Evolutionary conservation across 2,329 filamentous ascomycete species (phyloP), one percentile per base, ranked within the genome.

Genomic region (Sporothrix pallida): DNA sequence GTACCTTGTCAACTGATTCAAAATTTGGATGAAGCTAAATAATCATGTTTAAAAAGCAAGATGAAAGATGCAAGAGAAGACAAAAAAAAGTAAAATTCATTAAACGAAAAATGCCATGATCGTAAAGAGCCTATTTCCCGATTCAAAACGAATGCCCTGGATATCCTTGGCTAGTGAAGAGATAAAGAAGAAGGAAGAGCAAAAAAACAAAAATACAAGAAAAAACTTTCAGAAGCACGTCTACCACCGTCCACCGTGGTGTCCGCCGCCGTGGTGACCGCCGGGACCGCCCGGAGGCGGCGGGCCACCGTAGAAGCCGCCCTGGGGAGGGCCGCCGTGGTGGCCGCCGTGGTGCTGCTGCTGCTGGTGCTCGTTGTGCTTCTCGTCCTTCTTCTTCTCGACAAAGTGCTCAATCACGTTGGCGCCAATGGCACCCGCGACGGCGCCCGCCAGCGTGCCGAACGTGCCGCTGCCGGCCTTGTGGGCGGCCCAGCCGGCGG

Each of bases 341-440:
- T 48, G 17, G 60, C 71, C 68, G n/a, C 63, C 56, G 50, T 42
- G 31, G 20, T 26, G 23, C n/a, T 60, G 56, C 31, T 58, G 58
- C 37, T 68, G 42, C 37, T 68, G 62, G 44, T 74, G 62, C 13
- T 74, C 20, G 15, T 72, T 26, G 44, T 74, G 31, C 54, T 70
- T 50, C 62, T 74, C 71, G 62, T 72, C 50, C 70, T 74, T 74
- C 63, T 72, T 72, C 76, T 76, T 76, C 62, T 77, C 75, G 31
- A 77, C 67, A 62, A 76, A 73, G 78, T 85, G 79, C 80, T 86
- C 85, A 7, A 88, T 75, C 52, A 85, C 77, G 74, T 88, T 88
- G 1, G 87, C 88, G 3, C 84, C 86, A n/a, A 89, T 82, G 0
- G 87, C 87, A 48, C 87, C 88, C 17, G 83, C 85, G 0, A 86